Conservation (phyloP, 2,329 filamentous ascomycete genomes). For the Fusarium burgessii region DNA sequence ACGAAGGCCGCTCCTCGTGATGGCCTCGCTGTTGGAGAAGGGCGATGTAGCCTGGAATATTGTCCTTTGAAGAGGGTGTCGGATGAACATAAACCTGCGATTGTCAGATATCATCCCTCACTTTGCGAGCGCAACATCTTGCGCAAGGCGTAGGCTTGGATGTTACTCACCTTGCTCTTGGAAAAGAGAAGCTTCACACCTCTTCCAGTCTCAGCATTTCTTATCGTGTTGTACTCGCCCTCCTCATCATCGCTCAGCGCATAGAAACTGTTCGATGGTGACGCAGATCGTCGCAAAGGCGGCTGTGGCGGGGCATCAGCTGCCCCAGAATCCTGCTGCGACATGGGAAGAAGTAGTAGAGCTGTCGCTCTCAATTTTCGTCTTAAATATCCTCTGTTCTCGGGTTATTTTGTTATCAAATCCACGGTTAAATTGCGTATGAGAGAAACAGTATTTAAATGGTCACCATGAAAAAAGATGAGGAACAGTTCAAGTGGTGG, state of each 20-base stretch:
- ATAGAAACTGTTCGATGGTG: conserved; percentile 90
- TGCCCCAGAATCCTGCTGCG: conserved; percentile 39
- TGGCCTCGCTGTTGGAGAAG: conserved; percentile 87
- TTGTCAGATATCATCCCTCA: conserved; percentile 21
- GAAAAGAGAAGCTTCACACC: conserved; percentile 95
- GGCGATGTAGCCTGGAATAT: conserved; percentile 93
- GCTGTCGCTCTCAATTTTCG: background rate
- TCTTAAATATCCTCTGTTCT: background rate
- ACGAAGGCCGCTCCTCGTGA: conserved; percentile 53
- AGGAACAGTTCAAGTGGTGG: conserved; percentile 14
- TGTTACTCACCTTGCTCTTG: conserved; percentile 86
- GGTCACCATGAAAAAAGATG: conserved; percentile 7
- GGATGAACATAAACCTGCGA: conserved; percentile 93
- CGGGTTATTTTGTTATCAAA: background rate
- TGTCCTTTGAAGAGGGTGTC: conserved; percentile 92
- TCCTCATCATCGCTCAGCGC: conserved; percentile 97
- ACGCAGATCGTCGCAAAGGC: conserved; percentile 60
- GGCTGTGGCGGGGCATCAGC: conserved; percentile 45
- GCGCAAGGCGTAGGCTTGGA: background rate
- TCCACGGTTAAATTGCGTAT: background rate
- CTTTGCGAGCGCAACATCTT: background rate
- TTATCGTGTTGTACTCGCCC: conserved; percentile 93
- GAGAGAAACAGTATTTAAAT: conserved; percentile 12
- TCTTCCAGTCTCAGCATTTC: conserved; percentile 78
- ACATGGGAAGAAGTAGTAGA: conserved; percentile 32